Evolutionary conservation across 2,329 filamentous ascomycete genomes (phyloP).

Genomic region (Fusarium tupiense): DNA sequence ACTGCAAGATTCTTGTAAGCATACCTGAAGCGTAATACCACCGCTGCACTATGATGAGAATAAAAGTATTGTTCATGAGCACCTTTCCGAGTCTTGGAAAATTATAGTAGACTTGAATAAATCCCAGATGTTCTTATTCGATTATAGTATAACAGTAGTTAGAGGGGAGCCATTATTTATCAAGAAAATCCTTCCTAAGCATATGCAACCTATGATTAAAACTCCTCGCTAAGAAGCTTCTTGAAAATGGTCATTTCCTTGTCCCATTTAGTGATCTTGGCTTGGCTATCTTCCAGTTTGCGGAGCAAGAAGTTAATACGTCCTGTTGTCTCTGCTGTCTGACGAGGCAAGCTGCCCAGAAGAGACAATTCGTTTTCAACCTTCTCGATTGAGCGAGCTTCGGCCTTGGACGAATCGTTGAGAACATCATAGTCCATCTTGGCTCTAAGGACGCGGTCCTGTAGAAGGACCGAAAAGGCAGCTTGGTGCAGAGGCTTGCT

Average conservation of each 20-base stretch:
- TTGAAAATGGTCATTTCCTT: conserved; percentile 76
- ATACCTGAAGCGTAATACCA: background rate
- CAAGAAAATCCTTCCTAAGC: background rate
- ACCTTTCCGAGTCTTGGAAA: background rate
- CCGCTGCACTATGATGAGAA: background rate
- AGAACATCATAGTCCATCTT: conserved; percentile 78
- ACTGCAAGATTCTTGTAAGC: conserved; percentile 2
- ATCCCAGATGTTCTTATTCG: background rate
- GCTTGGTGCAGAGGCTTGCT: conserved; percentile 88
- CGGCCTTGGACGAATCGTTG: conserved; percentile 73
- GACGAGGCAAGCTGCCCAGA: conserved; percentile 75
- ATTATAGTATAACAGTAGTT: background rate
- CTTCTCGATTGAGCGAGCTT: conserved; percentile 79
- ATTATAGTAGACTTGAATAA: background rate
- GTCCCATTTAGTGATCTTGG: conserved; percentile 79
- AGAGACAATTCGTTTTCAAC: conserved; percentile 79
- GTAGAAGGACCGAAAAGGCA: conserved; percentile 77
- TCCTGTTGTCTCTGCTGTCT: conserved; percentile 73
- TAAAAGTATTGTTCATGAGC: background rate
- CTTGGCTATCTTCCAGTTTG: conserved; percentile 79
- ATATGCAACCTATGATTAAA: conserved; percentile 49
- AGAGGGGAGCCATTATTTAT: background rate
- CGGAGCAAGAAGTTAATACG: conserved; percentile 76
- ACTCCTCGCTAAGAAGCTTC: conserved; percentile 62
- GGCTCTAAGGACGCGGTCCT: conserved; percentile 77